phyloP scores from a whole-genome alignment of 2,329 filamentous ascomycete genomes.

The Phyllosticta citriasiana region DNA sequence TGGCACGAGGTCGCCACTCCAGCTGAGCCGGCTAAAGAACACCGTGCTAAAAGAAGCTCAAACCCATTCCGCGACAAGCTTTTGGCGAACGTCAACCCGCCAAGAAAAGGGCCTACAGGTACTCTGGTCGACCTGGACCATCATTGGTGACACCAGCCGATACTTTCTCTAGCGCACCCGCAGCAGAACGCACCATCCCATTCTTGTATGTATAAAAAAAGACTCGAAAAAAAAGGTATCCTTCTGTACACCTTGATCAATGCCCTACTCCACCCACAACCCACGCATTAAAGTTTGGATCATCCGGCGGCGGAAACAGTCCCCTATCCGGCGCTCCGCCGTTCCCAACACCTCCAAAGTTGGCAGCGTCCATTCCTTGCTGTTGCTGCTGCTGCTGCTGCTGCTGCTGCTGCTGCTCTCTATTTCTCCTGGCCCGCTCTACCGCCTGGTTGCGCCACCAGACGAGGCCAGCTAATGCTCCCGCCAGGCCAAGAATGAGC shows the following conservation, averaged over 20 bases:
- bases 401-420: slow-evolving; percentile 24
- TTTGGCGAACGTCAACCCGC: background rate
- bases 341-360: slow-evolving; percentile 19
- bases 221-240: background rate
- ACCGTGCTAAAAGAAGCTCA: background rate
- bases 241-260: slow-evolving; percentile 21
- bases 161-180: background rate
- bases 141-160: background rate
- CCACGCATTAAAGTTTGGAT: slow-evolving; percentile 61
- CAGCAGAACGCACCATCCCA: background rate
- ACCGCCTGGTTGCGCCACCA: slow-evolving; percentile 65
- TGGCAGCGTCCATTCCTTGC: slow-evolving; percentile 26
- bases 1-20: background rate
- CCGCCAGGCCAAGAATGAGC: slow-evolving; percentile 68
- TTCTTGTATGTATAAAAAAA: background rate
- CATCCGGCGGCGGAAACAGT: slow-evolving; percentile 55
- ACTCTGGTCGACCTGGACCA: background rate
- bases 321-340: slow-evolving; percentile 38
- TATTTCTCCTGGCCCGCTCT: slow-evolving; percentile 23
- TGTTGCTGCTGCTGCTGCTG: slow-evolving; percentile 11
- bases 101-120: background rate
- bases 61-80: background rate
- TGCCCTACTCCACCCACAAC: slow-evolving; percentile 57
- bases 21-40: background rate
- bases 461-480: slow-evolving; percentile 64